Percentiles rank a stretch among this genome's conserved stretches.
Conservation (phyloP, 495 filamentous ascomycete species). For the Gamarada debralockiae region DNA sequence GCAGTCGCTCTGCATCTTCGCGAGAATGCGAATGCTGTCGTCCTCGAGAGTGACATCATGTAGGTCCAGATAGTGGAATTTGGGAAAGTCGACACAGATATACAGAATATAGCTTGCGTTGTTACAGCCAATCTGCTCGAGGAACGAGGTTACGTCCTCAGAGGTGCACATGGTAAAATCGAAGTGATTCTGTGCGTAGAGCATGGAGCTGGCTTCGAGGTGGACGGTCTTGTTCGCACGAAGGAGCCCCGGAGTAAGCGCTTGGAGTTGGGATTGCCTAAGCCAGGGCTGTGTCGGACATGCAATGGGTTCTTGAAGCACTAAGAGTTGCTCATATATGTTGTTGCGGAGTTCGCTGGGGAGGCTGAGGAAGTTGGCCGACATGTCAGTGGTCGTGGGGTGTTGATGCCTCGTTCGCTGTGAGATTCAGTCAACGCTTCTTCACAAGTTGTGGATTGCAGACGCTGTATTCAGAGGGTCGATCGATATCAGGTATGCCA, state of each 20-base stretch:
- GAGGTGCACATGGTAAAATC: conserved; percentile 8
- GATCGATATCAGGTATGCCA: neutral
- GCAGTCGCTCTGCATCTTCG: conserved; percentile 14
- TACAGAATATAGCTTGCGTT: conserved; percentile 13
- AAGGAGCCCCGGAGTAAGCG: conserved; percentile 8
- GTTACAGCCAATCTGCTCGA: conserved; percentile 7
- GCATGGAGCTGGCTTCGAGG: conserved; percentile 8
- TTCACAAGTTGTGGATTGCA: neutral
- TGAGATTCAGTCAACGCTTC: conserved; percentile 2
- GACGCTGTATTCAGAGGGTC: neutral
- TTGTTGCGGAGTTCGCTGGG: conserved; percentile 7
- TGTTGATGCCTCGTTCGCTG: conserved; percentile 11
- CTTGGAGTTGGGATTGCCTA: neutral
- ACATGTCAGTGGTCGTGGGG: neutral
- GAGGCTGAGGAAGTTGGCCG: neutral
- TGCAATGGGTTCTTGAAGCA: conserved; percentile 12
- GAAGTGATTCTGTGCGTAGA: conserved; percentile 15
- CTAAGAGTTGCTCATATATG: conserved; percentile 14
- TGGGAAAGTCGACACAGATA: conserved; percentile 16
- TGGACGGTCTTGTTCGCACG: conserved; percentile 17
- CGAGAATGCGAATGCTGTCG: conserved; percentile 8
- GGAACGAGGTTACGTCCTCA: conserved; percentile 10
- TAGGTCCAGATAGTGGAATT: conserved; percentile 7
- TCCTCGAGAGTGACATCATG: conserved; percentile 13
- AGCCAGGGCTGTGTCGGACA: neutral